A percentile compares a stretch with the other conserved stretches of the same genome.
phyloP scores from a whole-genome alignment of 441 rosid species.

The Euphorbia corollata region DNA sequence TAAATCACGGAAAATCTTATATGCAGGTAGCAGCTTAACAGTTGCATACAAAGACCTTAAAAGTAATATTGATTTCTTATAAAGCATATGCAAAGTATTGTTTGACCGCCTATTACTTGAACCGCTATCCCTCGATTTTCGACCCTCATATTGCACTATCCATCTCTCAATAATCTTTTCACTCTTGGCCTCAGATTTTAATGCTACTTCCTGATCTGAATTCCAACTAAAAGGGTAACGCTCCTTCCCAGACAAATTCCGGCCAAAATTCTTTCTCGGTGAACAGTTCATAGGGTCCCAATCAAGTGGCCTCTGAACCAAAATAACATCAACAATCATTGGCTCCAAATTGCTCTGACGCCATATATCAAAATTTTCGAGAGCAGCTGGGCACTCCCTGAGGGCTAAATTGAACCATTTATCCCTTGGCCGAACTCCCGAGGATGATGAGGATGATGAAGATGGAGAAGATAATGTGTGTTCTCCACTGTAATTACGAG shows the following conservation, averaged over 20 bases:
- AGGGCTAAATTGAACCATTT: slow-evolving; percentile 91
- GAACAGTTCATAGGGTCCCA: slow-evolving; percentile 42
- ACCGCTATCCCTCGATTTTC: slow-evolving; percentile 47
- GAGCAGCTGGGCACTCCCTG: slow-evolving; percentile 68
- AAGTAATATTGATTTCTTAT: slow-evolving; percentile 69
- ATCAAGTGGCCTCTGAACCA: slow-evolving; percentile 51
- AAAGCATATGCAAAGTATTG: slow-evolving; percentile 45
- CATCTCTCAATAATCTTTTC: slow-evolving; percentile 88
- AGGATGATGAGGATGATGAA: slow-evolving; percentile 69
- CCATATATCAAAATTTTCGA: slow-evolving; percentile 68
- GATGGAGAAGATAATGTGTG: slow-evolving; percentile 64
- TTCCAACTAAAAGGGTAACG: slow-evolving; percentile 37
- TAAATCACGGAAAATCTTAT: slow-evolving; percentile 68
- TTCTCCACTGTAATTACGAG: slow-evolving; percentile 71
- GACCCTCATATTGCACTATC: slow-evolving; percentile 70
- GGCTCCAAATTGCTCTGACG: slow-evolving; percentile 61
- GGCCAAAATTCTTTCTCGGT: slow-evolving; percentile 37
- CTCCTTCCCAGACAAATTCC: slow-evolving; percentile 49
- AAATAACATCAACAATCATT: slow-evolving; percentile 75
- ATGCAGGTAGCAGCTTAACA: slow-evolving; percentile 88
- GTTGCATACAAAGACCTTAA: slow-evolving; percentile 78
- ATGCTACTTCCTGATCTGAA: slow-evolving; percentile 63
- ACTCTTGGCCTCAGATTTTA: slow-evolving; percentile 38
- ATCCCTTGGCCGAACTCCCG: slow-evolving; percentile 77
- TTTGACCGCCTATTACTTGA: slow-evolving; percentile 55